Percentiles rank a stretch among this genome's conserved stretches.
Conservation (phyloP, 768 basidiomycete genomes). For the Pholiota conissans region DNA sequence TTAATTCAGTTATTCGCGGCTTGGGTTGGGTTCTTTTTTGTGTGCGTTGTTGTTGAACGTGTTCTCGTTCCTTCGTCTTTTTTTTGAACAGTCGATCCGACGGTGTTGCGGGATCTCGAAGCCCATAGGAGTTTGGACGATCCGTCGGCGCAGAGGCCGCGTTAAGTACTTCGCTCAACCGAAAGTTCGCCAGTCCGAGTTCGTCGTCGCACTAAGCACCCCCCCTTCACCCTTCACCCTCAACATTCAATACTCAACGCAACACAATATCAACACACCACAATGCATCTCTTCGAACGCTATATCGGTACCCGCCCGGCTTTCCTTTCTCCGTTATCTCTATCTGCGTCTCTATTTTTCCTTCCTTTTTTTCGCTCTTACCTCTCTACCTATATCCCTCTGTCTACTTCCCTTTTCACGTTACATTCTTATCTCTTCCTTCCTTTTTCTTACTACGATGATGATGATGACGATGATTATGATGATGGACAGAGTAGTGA, state of each 20-base stretch:
- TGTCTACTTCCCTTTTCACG: slow-evolving; percentile 11
- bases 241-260: neutral
- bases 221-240: too few relatives aligned
- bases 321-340: slow-evolving; percentile 5
- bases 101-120: slow-evolving; percentile 85
- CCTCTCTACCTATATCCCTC: neutral
- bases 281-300: neutral
- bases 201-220: neutral
- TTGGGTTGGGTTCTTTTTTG: too few relatives aligned
- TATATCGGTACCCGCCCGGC: neutral
- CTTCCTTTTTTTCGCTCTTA: too few relatives aligned
- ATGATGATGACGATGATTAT: too few relatives aligned
- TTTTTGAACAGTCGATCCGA: slow-evolving; percentile 69
- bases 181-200: neutral
- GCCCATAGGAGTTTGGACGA: slow-evolving; percentile 84
- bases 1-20: too few relatives aligned
- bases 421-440: neutral
- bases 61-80: slow-evolving; percentile 11
- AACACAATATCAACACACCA: neutral
- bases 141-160: slow-evolving; percentile 22
- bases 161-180: neutral
- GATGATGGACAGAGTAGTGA: too few relatives aligned
- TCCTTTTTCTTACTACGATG: too few relatives aligned
- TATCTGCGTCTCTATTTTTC: neutral
- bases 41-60: too few relatives aligned